Evolutionary conservation across 306 rosid genomes (phyloP).

Genomic region (Vicia faba): DNA sequence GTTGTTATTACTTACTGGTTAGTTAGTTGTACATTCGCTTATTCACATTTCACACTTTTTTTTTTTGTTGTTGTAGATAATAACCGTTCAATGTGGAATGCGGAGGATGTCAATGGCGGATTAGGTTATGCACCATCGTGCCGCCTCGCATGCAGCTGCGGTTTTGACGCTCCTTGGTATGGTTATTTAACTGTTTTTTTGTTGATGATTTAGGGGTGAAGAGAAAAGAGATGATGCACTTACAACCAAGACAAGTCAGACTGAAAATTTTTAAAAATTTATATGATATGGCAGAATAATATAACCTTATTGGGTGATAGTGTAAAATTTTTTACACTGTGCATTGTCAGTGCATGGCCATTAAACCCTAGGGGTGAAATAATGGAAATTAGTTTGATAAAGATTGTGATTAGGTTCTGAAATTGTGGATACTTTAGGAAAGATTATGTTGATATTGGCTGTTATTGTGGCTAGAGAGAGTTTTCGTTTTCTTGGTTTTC

Average conservation of each 20-base stretch:
- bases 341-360: no score
- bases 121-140: slow-evolving; percentile 52
- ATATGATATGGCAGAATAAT: no score
- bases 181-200: neutral
- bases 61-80: slow-evolving; percentile 45
- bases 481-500: no score
- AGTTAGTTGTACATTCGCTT: neutral
- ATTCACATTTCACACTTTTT: neutral
- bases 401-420: neutral
- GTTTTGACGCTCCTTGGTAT: slow-evolving; percentile 63
- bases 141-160: slow-evolving; percentile 53
- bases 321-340: no score
- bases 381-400: neutral
- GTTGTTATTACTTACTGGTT: neutral
- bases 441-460: neutral
- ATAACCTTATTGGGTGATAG: no score
- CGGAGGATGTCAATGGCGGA: slow-evolving; percentile 60
- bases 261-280: no score
- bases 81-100: slow-evolving; percentile 74
- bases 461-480: no score
- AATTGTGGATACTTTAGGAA: neutral
- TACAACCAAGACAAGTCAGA: no score
- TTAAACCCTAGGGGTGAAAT: slow-evolving; percentile 9
- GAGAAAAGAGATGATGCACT: no score
- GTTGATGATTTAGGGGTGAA: slow-evolving; percentile 9